Conservation (phyloP, 345 rosid genomes). For the Arabis alpina region DNA sequence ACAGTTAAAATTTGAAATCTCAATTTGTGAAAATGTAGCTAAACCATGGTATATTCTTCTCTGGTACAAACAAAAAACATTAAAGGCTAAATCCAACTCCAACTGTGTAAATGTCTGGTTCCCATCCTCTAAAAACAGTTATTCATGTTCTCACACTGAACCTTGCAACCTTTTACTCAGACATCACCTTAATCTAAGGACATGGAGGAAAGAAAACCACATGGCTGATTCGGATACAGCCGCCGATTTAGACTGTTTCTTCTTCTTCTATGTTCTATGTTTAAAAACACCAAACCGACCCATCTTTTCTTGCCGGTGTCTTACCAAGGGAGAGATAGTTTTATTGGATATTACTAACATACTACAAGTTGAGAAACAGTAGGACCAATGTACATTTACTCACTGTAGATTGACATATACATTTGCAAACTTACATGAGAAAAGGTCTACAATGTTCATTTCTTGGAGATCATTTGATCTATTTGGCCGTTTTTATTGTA, state of each 20-base stretch:
- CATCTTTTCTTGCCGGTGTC: conserved; percentile 37
- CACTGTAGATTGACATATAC: conserved; percentile 10
- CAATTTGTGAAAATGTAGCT: conserved; percentile 8
- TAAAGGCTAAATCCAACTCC: conserved; percentile 37
- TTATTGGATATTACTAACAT: conserved; percentile 35
- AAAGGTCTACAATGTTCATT: conserved; percentile 35
- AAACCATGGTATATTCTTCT: conserved; percentile 34
- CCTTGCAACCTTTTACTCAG: conserved; percentile 43
- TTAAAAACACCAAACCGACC: conserved; percentile 38
- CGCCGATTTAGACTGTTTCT: conserved; percentile 39
- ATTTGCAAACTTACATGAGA: conserved; percentile 32
- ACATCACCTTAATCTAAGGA: conserved; percentile 36
- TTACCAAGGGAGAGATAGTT: conserved; percentile 22
- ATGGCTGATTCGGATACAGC: conserved; percentile 35
- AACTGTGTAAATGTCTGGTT: conserved; percentile 45
- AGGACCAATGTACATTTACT: conserved; percentile 39
- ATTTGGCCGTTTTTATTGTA: conserved; percentile 81
- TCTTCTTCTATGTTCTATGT: conserved; percentile 21
- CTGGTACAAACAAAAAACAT: conserved; percentile 37
- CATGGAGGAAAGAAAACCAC: conserved; percentile 37
- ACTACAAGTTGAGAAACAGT: conserved; percentile 41
- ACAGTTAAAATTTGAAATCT: background rate
- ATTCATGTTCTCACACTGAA: conserved; percentile 40
- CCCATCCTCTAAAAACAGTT: conserved; percentile 45
- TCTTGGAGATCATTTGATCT: conserved; percentile 67